These are phyloP conservation scores for Pseudocercospora vitis DNA, from an alignment of 2,329 filamentous ascomycete genomes.

Conservation along the genomic window DNA sequence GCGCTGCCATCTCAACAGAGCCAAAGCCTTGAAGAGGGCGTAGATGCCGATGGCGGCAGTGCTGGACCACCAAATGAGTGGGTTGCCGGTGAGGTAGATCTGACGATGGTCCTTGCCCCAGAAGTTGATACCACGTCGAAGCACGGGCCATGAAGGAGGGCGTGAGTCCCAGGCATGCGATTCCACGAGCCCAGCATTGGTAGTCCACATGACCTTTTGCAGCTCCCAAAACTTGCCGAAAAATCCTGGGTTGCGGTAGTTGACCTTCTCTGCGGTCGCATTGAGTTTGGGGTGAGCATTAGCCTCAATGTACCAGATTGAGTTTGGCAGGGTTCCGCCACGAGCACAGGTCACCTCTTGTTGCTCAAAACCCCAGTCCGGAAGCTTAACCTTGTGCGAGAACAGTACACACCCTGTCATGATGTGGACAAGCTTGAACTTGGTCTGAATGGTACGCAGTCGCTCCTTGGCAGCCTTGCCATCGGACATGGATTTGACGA, in stretches of 20 bases:
- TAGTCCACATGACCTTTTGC: conserved; percentile 98
- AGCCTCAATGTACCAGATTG: conserved; percentile 91
- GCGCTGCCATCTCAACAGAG: conserved; percentile 90
- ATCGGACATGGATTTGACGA: conserved; percentile 84
- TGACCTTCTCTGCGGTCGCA: conserved; percentile 82
- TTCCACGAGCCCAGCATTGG: conserved; percentile 92
- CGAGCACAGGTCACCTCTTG: conserved; percentile 98
- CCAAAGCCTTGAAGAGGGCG: conserved; percentile 78
- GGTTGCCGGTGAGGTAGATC: conserved; percentile 95
- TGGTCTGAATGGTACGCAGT: conserved; percentile 89
- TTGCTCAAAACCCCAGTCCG: conserved; percentile 96
- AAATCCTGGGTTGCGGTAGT: conserved; percentile 92
- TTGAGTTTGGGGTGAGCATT: conserved; percentile 81
- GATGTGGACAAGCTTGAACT: conserved; percentile 90
- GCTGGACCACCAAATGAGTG: conserved; percentile 89
- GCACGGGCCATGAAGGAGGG: conserved; percentile 86
- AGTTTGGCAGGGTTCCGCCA: conserved; percentile 90
- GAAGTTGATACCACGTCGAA: conserved; percentile 96
- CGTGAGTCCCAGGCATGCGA: conserved; percentile 98
- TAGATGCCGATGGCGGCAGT: conserved; percentile 77
- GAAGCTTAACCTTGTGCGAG: conserved; percentile 98
- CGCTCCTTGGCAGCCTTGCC: conserved; percentile 76
- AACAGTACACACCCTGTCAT: conserved; percentile 97
- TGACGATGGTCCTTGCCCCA: conserved; percentile 94
- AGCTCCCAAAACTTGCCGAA: conserved; percentile 97